Percentiles rank a stretch among this genome's conserved stretches.
phyloP scores from a whole-genome alignment of 768 basidiomycete species.

The Psilocybe sp. region DNA sequence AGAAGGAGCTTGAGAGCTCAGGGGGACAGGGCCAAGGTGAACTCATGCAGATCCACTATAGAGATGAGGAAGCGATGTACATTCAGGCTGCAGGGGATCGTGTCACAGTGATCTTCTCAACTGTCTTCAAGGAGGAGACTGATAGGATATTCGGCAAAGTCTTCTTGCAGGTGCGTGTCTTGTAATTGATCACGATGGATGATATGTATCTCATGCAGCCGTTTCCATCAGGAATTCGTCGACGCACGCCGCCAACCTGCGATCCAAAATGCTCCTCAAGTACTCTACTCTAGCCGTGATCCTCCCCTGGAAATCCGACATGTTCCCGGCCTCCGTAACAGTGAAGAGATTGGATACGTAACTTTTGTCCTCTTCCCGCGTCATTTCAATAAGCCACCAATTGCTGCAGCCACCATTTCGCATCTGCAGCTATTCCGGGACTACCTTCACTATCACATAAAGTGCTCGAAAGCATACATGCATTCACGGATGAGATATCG shows the following conservation, averaged over 20 bases:
- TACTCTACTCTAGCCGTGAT: constrained; percentile 90
- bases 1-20: constrained; percentile 79
- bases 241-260: constrained; percentile 93
- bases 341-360: constrained; percentile 92
- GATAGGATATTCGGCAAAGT: constrained; percentile 96
- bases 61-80: constrained; percentile 96
- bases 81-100: constrained; percentile 91
- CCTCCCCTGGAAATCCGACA: constrained; percentile 96
- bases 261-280: constrained; percentile 96
- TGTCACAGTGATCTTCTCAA: constrained; percentile 97
- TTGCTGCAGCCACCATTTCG: constrained; percentile 80
- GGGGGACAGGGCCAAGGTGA: constrained; percentile 60
- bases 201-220: constrained; percentile 7
- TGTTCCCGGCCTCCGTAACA: constrained; percentile 72
- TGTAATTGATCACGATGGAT: neutral
- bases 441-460: constrained; percentile 99
- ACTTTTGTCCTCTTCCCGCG: constrained; percentile 98
- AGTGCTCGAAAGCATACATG: constrained; percentile 98
- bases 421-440: constrained; percentile 97
- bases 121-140: constrained; percentile 95
- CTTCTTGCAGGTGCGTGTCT: constrained; percentile 82
- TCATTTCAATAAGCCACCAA: constrained; percentile 75
- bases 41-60: constrained; percentile 90
- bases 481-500: constrained; percentile 94
- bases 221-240: constrained; percentile 80